phyloP scores from a whole-genome alignment of 2,329 filamentous ascomycete species.

The Arthrobotrys pseudoclavata region DNA sequence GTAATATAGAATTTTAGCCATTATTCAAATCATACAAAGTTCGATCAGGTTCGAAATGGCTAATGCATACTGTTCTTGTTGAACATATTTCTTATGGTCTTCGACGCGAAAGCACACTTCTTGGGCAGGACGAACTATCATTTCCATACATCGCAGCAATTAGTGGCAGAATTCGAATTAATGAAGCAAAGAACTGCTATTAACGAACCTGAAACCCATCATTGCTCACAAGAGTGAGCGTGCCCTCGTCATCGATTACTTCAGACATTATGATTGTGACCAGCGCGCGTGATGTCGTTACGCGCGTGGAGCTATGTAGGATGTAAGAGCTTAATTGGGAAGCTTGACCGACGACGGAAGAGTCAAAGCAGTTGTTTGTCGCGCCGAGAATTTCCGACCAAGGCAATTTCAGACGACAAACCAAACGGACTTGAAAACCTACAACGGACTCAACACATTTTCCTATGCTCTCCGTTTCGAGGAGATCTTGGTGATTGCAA shows the following conservation, averaged over 20 bases:
- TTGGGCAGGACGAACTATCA: conserved; percentile 73
- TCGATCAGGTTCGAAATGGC: background rate
- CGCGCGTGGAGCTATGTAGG: background rate
- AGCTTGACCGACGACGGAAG: conserved; percentile 1
- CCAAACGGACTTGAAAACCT: conserved; percentile 9
- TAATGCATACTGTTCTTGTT: conserved; percentile 72
- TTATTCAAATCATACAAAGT: background rate
- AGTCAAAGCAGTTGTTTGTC: conserved; percentile 17
- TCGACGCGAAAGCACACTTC: conserved; percentile 74
- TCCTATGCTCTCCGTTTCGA: background rate
- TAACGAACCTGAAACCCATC: conserved; percentile 71
- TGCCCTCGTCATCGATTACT: conserved; percentile 66
- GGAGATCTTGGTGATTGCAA: background rate
- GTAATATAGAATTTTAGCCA: background rate
- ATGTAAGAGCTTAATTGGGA: conserved; percentile 30
- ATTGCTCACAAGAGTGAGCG: conserved; percentile 75
- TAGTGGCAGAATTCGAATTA: background rate
- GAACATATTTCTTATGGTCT: conserved; percentile 75
- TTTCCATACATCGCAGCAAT: background rate
- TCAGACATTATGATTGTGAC: conserved; percentile 38
- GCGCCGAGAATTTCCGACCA: conserved; percentile 7
- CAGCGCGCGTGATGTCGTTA: background rate
- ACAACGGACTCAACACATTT: conserved; percentile 51
- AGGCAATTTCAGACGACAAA: conserved; percentile 40
- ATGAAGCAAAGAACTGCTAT: background rate